These are phyloP conservation scores for Chaetomiaceae sp. DNA, from an alignment of 2,329 filamentous ascomycete genomes.

Conservation along the genomic window DNA sequence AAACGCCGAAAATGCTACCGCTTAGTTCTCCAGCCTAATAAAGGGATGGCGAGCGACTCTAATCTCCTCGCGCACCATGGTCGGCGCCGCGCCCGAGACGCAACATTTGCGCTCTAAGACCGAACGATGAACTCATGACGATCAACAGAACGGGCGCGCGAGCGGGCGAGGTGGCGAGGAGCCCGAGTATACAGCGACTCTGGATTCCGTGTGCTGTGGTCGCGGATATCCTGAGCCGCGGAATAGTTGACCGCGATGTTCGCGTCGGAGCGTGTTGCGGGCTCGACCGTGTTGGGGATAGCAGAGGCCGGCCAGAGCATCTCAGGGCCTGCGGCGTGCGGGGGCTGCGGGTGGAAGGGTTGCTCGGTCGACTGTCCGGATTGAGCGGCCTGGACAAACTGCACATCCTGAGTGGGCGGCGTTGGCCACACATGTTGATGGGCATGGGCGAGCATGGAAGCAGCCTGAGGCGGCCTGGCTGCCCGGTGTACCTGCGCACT, in stretches of 20 bases:
- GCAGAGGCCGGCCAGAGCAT: not conserved
- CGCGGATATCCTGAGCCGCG: not conserved
- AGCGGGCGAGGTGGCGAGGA: conserved; percentile 1
- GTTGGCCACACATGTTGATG: not conserved
- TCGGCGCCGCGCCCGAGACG: too few relatives aligned
- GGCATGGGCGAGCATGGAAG: too few relatives aligned
- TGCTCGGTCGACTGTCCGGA: not conserved
- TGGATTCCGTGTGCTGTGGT: not conserved
- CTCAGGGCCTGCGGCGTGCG: not conserved
- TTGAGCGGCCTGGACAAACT: not conserved
- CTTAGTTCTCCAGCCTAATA: too few relatives aligned
- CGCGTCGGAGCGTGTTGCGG: too few relatives aligned
- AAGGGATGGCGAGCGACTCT: too few relatives aligned
- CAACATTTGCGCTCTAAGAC: not conserved
- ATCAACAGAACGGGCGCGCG: not conserved
- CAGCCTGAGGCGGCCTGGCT: too few relatives aligned
- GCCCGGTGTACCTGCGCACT: too few relatives aligned
- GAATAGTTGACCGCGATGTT: too few relatives aligned
- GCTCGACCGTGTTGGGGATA: too few relatives aligned
- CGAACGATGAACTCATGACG: not conserved
- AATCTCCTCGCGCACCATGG: too few relatives aligned
- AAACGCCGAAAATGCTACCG: too few relatives aligned
- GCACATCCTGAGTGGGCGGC: not conserved
- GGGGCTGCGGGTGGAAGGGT: not conserved
- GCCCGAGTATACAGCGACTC: conserved; percentile 3